These are phyloP conservation scores for Hygrophorus pudorinus DNA, from an alignment of 768 basidiomycete genomes.

Conservation along the genomic window DNA sequence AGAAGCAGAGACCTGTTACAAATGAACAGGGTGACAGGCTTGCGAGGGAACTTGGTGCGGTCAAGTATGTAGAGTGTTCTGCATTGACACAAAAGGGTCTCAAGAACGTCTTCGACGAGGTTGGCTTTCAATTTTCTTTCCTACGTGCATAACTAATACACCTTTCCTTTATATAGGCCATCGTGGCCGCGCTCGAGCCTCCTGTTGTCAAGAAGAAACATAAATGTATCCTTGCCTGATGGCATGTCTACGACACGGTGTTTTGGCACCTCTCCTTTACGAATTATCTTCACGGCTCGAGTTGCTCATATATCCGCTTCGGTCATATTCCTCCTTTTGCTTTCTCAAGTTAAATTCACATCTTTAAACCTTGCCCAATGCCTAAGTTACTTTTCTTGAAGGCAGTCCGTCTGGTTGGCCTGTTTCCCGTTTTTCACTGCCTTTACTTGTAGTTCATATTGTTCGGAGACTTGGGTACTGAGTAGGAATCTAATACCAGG, in stretches of 20 bases:
- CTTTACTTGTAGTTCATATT: slow-evolving; percentile 1
- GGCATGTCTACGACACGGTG: slow-evolving; percentile 29
- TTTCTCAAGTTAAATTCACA: slow-evolving; percentile 33
- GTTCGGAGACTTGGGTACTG: background rate
- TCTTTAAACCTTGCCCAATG: slow-evolving; percentile 16
- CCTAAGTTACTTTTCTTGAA: slow-evolving; percentile 5
- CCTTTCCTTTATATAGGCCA: slow-evolving; percentile 55
- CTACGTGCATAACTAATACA: slow-evolving; percentile 5
- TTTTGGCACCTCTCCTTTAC: slow-evolving; percentile 30
- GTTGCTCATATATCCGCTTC: slow-evolving; percentile 18
- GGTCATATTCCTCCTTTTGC: slow-evolving; percentile 5
- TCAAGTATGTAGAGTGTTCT: slow-evolving; percentile 99
- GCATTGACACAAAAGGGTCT: slow-evolving; percentile 98
- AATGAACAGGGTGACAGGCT: slow-evolving; percentile 87
- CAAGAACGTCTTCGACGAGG: slow-evolving; percentile 99
- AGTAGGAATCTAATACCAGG: slow-evolving; percentile 7
- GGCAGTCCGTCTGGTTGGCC: slow-evolving; percentile 1
- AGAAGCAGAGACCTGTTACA: slow-evolving; percentile 91
- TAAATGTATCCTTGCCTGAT: slow-evolving; percentile 82
- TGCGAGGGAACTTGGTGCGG: slow-evolving; percentile 94
- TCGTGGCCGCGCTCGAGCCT: slow-evolving; percentile 96
- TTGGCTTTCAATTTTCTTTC: slow-evolving; percentile 28
- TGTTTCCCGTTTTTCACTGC: background rate
- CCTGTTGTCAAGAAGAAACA: slow-evolving; percentile 76
- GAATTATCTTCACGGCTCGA: slow-evolving; percentile 1